Base-by-base conservation (phyloP, 2,329 filamentous ascomycete species). In the Harringtonia lauricola region DNA sequence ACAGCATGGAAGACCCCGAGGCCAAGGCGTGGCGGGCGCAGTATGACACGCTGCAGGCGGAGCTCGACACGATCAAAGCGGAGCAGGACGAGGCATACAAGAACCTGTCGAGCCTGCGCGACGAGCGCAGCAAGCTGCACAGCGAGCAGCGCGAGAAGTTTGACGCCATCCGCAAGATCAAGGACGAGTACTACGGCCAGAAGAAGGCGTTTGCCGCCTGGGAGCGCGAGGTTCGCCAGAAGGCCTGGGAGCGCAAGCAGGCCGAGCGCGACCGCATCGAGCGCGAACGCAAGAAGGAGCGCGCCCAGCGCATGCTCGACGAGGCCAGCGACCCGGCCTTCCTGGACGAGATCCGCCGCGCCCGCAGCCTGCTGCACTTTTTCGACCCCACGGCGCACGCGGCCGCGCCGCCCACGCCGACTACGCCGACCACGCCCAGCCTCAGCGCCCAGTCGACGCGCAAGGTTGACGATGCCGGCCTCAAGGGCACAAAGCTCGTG, bases 61-160 rank as follows among this genome's bases (percentile, higher is more conserved):
- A 98, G 70, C 73, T 96, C 42, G 88, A 96, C 61, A 64, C 70
- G 48, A 86, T 98, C 69, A 95, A 94, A 71, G 83, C 83, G 39
- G 86, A 95, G 69, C 86, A 95, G 65, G 88, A 96, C 57, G 79
- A 83, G 53, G 86, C 82, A 30, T 94, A 83, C 76, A 94, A 94
- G 76, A 85, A 80, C 68, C 70, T 95, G 47, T 89, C 87, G 54
- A 64, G 74, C 45, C 79, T 96, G 50, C 81, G 86, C 45, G 90
- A 95, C 55, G 85, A 95, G 69, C 81, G 86, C 50, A 82, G 79
- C 60, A 86, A 82, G 68, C 76, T 92, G 42, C 83, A 94, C 57
- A 77, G 76, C 47, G 82, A 92, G 60, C 87, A 95, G 67, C 83
- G 94, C 63, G 81, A 84, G 59, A 94, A 90, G 64, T 95, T 80